Conservation (phyloP, 1,284 basidiomycete species). For the Phylloboletellus chloephorus region DNA sequence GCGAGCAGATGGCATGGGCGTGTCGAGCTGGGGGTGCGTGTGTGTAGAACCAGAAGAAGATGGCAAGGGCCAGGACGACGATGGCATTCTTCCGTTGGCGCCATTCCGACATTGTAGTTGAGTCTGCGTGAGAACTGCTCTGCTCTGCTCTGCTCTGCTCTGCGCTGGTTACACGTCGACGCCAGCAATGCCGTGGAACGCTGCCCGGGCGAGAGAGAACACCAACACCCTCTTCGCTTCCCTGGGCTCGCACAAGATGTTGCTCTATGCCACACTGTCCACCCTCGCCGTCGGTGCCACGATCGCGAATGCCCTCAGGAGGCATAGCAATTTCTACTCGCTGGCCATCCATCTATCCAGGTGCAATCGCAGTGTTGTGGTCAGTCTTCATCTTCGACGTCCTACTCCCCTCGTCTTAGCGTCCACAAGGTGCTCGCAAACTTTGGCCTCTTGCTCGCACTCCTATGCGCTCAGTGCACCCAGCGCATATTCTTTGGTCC, state of each 20-base stretch:
- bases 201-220: slow-evolving; percentile 36
- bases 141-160: too few species aligned
- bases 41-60: slow-evolving; percentile 14
- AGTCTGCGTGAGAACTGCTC: slow-evolving; percentile 13
- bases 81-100: slow-evolving; percentile 12
- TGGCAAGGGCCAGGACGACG: slow-evolving; percentile 11
- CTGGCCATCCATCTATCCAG: slow-evolving; percentile 89
- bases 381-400: slow-evolving; percentile 35
- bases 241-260: slow-evolving; percentile 57
- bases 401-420: neutral
- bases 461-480: slow-evolving; percentile 71
- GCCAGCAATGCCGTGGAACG: slow-evolving; percentile 28
- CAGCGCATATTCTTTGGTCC: slow-evolving; percentile 92
- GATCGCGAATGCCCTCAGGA: slow-evolving; percentile 74
- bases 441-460: slow-evolving; percentile 76
- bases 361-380: slow-evolving; percentile 85
- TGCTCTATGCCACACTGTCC: slow-evolving; percentile 68
- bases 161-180: slow-evolving; percentile 20
- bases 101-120: slow-evolving; percentile 12
- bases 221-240: slow-evolving; percentile 42
- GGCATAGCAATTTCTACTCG: slow-evolving; percentile 91
- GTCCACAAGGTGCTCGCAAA: slow-evolving; percentile 82
- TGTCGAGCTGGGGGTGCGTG: slow-evolving; percentile 9
- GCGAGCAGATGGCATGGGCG: slow-evolving; percentile 58
- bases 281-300: slow-evolving; percentile 66